Evolutionary conservation across 2,329 filamentous ascomycete species (phyloP), one percentile per base, ranked within the genome.

Genomic region (Colletotrichum camelliae): DNA sequence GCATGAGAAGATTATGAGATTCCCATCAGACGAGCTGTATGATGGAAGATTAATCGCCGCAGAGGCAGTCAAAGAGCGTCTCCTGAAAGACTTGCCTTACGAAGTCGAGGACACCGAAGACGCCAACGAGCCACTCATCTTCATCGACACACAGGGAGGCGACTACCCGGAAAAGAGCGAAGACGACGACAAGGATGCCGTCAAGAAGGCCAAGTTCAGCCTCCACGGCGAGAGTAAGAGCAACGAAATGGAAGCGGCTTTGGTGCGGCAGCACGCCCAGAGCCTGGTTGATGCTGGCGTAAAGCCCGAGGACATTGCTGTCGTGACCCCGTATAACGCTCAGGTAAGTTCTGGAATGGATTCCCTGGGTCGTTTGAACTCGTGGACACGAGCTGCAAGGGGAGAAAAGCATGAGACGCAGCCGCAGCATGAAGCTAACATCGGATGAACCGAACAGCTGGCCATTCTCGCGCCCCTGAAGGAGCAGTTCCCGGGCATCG

Each of bases 271-370:
- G 81, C 96, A 99, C 82, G 94, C 98, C 55, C 86, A 88, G 72
- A 91, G 90, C 77, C 87, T 99, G 55, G 90, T 98, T n/a, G 88
- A 91, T 29, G 93, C 95, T 1, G 97, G 97, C 1, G 91, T 99
- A 35, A 92, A 89, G 79, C 88, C 95, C 5, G 93, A 95, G 80
- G 95, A 98, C 81, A 96, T 99, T 80, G 97, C 96, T 1, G 93
- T 98, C 15, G 93, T 99, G 69, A 98, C 97, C 64, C 97, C 97
- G 52, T 99, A 99, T 86, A 98, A 98, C 86, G 97, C 95, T 16
- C 97, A 97, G 89, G 93, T 94, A 80, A 72, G 80, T 73, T 21
- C 43, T 52, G 43, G 43, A 52, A n/a, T n/a, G 15, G 13, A 24
- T 39, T 37, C 27, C 52, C 21, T 29, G 37, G 35, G 31, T 60